Evolutionary conservation across 2,329 filamentous ascomycete species (phyloP).

Genomic region (Hymenoscyphus infarciens): DNA sequence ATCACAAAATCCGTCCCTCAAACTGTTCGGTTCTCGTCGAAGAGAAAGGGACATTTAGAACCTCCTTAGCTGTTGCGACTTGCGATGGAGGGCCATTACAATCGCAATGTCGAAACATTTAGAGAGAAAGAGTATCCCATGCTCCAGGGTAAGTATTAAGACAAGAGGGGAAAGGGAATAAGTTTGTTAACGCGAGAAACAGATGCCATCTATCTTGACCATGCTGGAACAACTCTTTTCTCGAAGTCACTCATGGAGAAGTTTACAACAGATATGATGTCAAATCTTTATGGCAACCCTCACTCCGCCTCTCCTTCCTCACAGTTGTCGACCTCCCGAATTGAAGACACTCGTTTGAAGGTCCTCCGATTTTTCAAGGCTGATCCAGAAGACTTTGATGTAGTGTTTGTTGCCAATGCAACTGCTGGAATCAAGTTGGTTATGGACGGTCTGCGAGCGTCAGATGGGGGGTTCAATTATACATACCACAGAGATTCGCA

Average conservation of each 20-base stretch:
- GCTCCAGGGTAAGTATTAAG: constrained; percentile 53
- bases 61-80: constrained; percentile 17
- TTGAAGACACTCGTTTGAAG: constrained; percentile 72
- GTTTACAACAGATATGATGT: constrained; percentile 73
- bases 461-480: constrained; percentile 71
- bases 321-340: constrained; percentile 66
- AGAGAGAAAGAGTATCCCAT: constrained; percentile 64
- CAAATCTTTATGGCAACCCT: constrained; percentile 82
- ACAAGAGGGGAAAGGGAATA: background rate
- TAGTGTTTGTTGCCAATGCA: constrained; percentile 89
- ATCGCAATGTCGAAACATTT: constrained; percentile 55
- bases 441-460: constrained; percentile 68
- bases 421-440: constrained; percentile 89
- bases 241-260: constrained; percentile 68
- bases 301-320: constrained; percentile 84
- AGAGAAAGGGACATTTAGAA: constrained; percentile 16
- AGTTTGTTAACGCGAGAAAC: constrained; percentile 9
- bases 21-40: constrained; percentile 20
- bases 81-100: constrained; percentile 44
- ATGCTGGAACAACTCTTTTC: constrained; percentile 88
- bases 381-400: constrained; percentile 74
- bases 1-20: constrained; percentile 10
- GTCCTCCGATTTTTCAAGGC: constrained; percentile 77
- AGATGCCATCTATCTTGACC: constrained; percentile 68
- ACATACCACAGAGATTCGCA: constrained; percentile 70